Evolutionary conservation across 2,329 filamentous ascomycete species (phyloP), one percentile per base, ranked within the genome.

Genomic region (Verticillium nonalfalfae): DNA sequence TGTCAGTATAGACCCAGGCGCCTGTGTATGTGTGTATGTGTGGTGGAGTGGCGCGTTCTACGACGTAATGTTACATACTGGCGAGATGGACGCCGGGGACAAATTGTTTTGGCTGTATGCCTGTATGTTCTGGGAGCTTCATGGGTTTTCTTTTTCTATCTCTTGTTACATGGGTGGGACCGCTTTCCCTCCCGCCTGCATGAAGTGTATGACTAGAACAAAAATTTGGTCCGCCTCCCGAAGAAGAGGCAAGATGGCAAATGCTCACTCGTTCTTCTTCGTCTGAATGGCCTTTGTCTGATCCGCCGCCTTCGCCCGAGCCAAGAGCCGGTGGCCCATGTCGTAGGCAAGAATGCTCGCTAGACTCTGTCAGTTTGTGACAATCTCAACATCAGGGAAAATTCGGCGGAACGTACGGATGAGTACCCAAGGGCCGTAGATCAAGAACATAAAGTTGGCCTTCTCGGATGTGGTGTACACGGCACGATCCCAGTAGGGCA

Each of bases 311-410:
- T 74, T 71, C 14, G 81, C 70, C 9, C 83, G 78, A 7, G 66
- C 71, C 9, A 83, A 68, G 1, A 86, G 71, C n/a, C 84, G 76
- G 39, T 68, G 58, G 58, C 79, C 83, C 84, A 86, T 86, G 65
- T 86, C 84, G 26, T 77, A 66, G 10, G 78, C 80, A 70, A 86
- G 75, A 1, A 84, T 13, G 0, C 75, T 65, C 14, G 84, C 84
- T 86, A 57, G 4, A n/a, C 21, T 6, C 33, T 5, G n/a, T 56
- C 5, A 61, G 26, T 18, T 26, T 26, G 26, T 4, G 9, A 18
- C 7, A 56, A 5, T 7, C 1, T 15, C 5, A 59, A n/a, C 0
- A 18, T 1, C 15, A 10, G 15, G 2, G 35, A 9, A 21, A 52
- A 11, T 5, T n/a, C 11, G 31, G 40, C 7, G 38, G 9, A 0